Percentiles rank a stretch among this genome's conserved stretches.
Conservation (phyloP, 2,329 filamentous ascomycete species). For the Cyclaneusma minus region DNA sequence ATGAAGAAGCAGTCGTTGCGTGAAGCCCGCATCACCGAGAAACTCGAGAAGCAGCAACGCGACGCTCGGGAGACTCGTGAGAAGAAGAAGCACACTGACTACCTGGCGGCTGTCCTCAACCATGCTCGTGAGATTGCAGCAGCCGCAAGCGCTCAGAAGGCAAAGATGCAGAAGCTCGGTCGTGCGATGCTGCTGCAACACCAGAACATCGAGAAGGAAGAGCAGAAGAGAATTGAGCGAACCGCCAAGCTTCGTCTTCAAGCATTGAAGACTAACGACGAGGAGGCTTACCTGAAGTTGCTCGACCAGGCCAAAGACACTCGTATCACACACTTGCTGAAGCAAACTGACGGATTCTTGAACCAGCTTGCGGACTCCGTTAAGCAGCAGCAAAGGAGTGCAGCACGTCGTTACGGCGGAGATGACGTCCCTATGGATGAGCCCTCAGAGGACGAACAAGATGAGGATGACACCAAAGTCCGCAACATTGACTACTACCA, state of each 20-base stretch:
- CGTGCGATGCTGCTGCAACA: conserved; percentile 82
- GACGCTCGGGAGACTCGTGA: conserved; percentile 91
- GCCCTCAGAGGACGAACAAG: conserved; percentile 51
- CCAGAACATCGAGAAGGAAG: conserved; percentile 95
- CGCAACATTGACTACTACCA: conserved; percentile 97
- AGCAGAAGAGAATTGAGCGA: conserved; percentile 94
- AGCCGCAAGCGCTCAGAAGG: conserved; percentile 48
- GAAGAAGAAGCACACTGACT: conserved; percentile 93
- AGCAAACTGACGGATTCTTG: conserved; percentile 95
- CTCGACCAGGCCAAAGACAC: conserved; percentile 98
- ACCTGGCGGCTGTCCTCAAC: conserved; percentile 70
- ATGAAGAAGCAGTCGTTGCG: conserved; percentile 96
- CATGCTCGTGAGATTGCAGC: conserved; percentile 68
- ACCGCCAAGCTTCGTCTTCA: conserved; percentile 99
- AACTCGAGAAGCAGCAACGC: conserved; percentile 96
- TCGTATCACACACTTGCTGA: conserved; percentile 92
- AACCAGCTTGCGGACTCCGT: conserved; percentile 90
- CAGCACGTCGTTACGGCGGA: conserved; percentile 61
- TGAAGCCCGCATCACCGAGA: conserved; percentile 94
- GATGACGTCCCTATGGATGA: conserved; percentile 36
- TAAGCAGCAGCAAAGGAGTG: conserved; percentile 79
- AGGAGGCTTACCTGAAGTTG: conserved; percentile 95
- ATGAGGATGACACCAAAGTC: conserved; percentile 50
- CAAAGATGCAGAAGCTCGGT: conserved; percentile 72
- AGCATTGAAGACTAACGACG: conserved; percentile 95